phyloP scores from a whole-genome alignment of 805 yeast genomes.

The Cyberlindnera veronae region DNA sequence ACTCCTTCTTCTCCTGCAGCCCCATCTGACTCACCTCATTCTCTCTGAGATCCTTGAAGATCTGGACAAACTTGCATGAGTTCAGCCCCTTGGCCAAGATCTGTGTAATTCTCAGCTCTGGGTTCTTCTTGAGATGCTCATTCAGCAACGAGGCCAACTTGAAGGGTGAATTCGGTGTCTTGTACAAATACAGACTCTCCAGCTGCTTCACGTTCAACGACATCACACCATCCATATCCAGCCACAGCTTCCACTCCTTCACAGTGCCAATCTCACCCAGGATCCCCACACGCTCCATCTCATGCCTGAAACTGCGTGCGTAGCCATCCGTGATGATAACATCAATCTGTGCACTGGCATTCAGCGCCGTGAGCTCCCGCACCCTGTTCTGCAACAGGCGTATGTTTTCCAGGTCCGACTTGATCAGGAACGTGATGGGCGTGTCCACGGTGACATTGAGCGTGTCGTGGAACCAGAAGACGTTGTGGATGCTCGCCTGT shows the following conservation, averaged over 20 bases:
- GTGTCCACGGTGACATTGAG: conserved; percentile 10
- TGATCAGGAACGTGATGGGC: conserved; percentile 25
- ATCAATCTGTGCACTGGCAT: conserved; percentile 17
- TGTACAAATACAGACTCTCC: conserved; percentile 36
- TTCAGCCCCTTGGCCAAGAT: conserved; percentile 56
- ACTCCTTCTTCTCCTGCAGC: conserved; percentile 33
- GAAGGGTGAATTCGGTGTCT: conserved; percentile 29
- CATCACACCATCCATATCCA: conserved; percentile 9
- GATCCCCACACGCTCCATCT: conserved; percentile 26
- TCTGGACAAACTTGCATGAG: conserved; percentile 46
- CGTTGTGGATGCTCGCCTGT: conserved; percentile 45
- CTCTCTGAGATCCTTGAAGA: conserved; percentile 32
- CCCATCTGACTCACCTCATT: conserved; percentile 31
- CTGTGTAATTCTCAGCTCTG: conserved; percentile 46
- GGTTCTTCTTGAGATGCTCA: conserved; percentile 40
- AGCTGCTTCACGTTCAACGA: conserved; percentile 19
- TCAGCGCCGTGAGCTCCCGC: conserved; percentile 16
- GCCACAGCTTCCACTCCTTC: conserved; percentile 17
- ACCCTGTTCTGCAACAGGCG: conserved; percentile 15
- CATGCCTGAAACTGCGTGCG: conserved; percentile 32
- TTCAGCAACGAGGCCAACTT: conserved; percentile 39
- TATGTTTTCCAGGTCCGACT: conserved; percentile 21
- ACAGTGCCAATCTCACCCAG: conserved; percentile 20
- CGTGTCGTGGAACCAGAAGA: conserved; percentile 42
- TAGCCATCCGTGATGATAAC: conserved; percentile 36